These are phyloP conservation scores for Brassica carinata DNA, from an alignment of 345 rosid species.

Conservation along the genomic window DNA sequence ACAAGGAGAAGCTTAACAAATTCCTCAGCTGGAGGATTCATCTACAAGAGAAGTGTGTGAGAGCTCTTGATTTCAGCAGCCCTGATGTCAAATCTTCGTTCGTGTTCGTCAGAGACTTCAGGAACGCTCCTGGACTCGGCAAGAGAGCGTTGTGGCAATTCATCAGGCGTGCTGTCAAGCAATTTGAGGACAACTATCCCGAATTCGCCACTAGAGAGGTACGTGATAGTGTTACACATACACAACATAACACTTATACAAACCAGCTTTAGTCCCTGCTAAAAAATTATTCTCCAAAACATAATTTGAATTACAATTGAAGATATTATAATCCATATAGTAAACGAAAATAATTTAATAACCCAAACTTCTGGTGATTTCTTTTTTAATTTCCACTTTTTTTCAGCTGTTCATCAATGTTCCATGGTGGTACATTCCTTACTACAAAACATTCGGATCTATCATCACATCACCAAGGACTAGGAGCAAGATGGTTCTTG, in stretches of 20 bases:
- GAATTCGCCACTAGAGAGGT: slow-evolving; percentile 71
- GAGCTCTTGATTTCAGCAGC: slow-evolving; percentile 67
- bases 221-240: neutral
- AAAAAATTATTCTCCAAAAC: neutral
- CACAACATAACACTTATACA: neutral
- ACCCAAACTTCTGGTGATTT: neutral
- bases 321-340: neutral
- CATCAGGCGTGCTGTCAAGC: slow-evolving; percentile 63
- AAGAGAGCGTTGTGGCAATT: slow-evolving; percentile 68
- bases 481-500: slow-evolving; percentile 87
- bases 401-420: slow-evolving; percentile 84
- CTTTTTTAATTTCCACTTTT: neutral
- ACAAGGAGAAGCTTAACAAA: slow-evolving; percentile 64
- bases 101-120: slow-evolving; percentile 78
- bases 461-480: slow-evolving; percentile 85
- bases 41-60: slow-evolving; percentile 72
- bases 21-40: slow-evolving; percentile 87
- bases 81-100: slow-evolving; percentile 63
- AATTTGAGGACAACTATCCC: slow-evolving; percentile 72
- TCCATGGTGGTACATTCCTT: slow-evolving; percentile 97
- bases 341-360: neutral
- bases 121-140: slow-evolving; percentile 70
- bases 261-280: neutral
- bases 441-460: slow-evolving; percentile 72
- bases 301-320: neutral